Conservation (phyloP, 345 rosid species). For the Sonneratia caseolaris region DNA sequence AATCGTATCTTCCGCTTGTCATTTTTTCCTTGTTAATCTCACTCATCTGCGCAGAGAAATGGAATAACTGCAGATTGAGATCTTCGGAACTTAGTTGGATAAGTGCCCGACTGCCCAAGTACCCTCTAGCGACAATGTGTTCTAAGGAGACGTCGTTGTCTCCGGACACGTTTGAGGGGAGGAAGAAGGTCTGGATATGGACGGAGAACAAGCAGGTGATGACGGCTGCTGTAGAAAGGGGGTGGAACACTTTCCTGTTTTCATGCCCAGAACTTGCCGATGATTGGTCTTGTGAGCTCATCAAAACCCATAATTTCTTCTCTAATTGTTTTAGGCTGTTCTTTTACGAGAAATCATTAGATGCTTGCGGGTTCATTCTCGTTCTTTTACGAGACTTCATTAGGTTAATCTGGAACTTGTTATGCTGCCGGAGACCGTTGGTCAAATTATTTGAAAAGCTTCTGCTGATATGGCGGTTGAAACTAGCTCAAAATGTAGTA, state of each 20-base stretch:
- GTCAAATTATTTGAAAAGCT: no score
- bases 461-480: not conserved
- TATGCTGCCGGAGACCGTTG: not conserved
- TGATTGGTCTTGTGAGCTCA: constrained; percentile 64
- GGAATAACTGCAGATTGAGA: constrained; percentile 16
- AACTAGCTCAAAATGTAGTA: not conserved
- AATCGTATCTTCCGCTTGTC: not conserved
- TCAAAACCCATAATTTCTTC: not conserved
- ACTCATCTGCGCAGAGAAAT: constrained; percentile 16
- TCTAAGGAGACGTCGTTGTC: constrained; percentile 4
- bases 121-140: not conserved
- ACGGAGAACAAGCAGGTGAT: constrained; percentile 62
- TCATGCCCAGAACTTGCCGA: constrained; percentile 37
- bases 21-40: not conserved
- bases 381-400: no score
- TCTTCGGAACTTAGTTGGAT: constrained; percentile 9
- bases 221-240: constrained; percentile 80
- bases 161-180: constrained; percentile 17
- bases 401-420: not conserved
- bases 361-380: no score
- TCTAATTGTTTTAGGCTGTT: not conserved
- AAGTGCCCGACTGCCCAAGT: constrained; percentile 1
- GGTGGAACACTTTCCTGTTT: constrained; percentile 83
- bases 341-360: not conserved
- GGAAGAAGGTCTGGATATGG: constrained; percentile 80